A percentile compares a stretch with the other conserved stretches of the same genome.
These are phyloP conservation scores for Linum trigynum DNA, from an alignment of 345 rosid species.

Conservation along the genomic window DNA sequence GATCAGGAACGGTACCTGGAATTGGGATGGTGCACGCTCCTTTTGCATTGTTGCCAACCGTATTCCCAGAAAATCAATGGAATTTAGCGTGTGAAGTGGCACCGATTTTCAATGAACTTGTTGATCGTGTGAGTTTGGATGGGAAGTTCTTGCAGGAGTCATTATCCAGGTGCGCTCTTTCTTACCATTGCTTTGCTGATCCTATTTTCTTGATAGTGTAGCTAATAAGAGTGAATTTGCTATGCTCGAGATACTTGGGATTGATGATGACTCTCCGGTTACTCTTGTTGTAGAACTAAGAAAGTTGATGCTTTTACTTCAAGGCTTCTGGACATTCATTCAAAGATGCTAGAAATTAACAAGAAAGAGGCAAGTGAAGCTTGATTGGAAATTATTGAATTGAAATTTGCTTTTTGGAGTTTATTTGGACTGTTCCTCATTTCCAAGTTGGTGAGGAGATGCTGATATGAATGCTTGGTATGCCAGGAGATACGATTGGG, in stretches of 20 bases:
- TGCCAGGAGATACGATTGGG: conserved; percentile 85
- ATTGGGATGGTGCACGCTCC: conserved; percentile 95
- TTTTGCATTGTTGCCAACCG: conserved; percentile 58
- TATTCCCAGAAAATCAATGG: conserved; percentile 66
- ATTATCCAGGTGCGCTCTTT: conserved; percentile 50
- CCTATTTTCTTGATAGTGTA: background rate
- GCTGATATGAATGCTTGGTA: conserved; percentile 6
- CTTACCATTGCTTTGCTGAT: background rate
- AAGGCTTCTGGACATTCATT: conserved; percentile 85
- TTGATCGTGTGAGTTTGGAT: conserved; percentile 94
- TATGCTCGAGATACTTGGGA: background rate
- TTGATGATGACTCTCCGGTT: conserved; percentile 1
- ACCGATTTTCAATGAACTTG: conserved; percentile 82
- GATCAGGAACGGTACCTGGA: conserved; percentile 82
- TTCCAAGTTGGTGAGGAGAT: too few species aligned
- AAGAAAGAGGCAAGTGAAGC: conserved; percentile 60
- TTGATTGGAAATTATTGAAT: background rate
- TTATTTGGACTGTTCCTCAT: background rate
- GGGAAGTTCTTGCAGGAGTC: conserved; percentile 74
- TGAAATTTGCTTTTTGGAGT: background rate
- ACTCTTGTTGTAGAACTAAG: conserved; percentile 51
- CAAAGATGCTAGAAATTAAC: conserved; percentile 71
- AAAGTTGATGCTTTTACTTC: conserved; percentile 85
- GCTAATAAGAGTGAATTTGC: background rate
- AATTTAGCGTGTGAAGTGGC: conserved; percentile 83